Base-by-base conservation (phyloP, 1,284 basidiomycete genomes). In the Inonotus hispidus region DNA sequence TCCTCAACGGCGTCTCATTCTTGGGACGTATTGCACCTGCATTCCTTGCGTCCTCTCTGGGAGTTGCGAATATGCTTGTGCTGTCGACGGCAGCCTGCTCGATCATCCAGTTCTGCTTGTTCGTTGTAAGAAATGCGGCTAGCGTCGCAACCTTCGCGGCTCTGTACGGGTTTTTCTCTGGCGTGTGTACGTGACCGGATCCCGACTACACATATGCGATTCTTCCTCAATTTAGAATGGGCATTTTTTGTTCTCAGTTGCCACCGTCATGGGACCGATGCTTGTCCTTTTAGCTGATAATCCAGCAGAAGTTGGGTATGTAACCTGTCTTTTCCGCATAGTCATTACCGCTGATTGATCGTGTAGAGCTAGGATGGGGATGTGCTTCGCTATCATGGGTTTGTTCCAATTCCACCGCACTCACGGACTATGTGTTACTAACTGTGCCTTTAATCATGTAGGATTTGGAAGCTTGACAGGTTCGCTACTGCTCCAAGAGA, bases 1-100 rank as follows among this genome's bases (percentile, higher is more conserved):
- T 74, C 41, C 67, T 79, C 21, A 70, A 46, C 75, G 76, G 77
- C 14, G 68, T 71, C 2, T 73, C 74, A 1, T 65, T 78, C n/a
- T 62, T 77, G 32, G 78, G 78, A 8, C 68, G 78, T 49, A 74
- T 73, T 21, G 56, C 75, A 13, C 74, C 74, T 13, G 21, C 10
- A n/a, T 38, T 53, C 16, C 7, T 45, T 10, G 52, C 74, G 13
- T 41, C 6, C 6, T 21, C 37, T 1, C 13, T 43, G 7, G 58
- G 58, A 25, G 29, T 60, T 1, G 8, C 19, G 19, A 60, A 55
- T n/a, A 53, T 60, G 25, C 35, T 60, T 21, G 23, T 58, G 10
- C 13, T 55, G 8, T 55, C 39, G 21, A 50, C 38, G 29, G 43
- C 65, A 38, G 41, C 37, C n/a, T 58, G 54, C 23, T 62, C 57